A percentile compares a stretch with the other conserved stretches of the same genome.
phyloP scores from a whole-genome alignment of 2,329 filamentous ascomycete genomes.

The Dactylellina haptotyla region DNA sequence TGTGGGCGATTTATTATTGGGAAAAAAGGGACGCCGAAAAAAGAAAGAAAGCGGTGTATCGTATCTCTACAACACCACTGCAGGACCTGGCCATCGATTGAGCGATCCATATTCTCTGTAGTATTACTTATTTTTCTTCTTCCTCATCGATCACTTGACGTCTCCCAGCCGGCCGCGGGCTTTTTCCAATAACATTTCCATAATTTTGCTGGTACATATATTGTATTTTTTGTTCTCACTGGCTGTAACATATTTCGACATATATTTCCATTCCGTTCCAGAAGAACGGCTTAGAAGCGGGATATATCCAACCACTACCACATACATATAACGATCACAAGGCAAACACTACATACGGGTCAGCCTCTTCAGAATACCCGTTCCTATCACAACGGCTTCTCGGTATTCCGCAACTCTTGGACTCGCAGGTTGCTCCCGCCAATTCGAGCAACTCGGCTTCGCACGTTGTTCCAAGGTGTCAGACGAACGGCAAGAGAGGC shows the following conservation, averaged over 20 bases:
- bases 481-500: slow-evolving; percentile 42
- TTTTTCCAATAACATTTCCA: slow-evolving; percentile 25
- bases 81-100: neutral
- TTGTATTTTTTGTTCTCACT: slow-evolving; percentile 3
- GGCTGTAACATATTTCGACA: slow-evolving; percentile 39
- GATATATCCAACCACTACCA: slow-evolving; percentile 20
- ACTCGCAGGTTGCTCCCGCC: slow-evolving; percentile 35
- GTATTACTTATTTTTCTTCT: slow-evolving; percentile 24
- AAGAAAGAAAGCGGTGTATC: slow-evolving; percentile 1
- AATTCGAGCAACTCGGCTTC: slow-evolving; percentile 50
- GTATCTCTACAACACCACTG: neutral
- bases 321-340: slow-evolving; percentile 9
- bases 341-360: neutral
- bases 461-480: slow-evolving; percentile 49
- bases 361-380: slow-evolving; percentile 5
- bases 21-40: too few species aligned
- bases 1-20: slow-evolving; percentile 14
- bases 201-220: slow-evolving; percentile 38
- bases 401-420: slow-evolving; percentile 27
- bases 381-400: slow-evolving; percentile 39
- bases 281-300: slow-evolving; percentile 38
- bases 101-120: slow-evolving; percentile 18
- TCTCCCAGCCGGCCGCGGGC: slow-evolving; percentile 16
- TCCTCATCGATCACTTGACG: slow-evolving; percentile 13
- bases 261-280: slow-evolving; percentile 53